Conservation (phyloP, 208 protist species). For the Phytomonas sp. region DNA sequence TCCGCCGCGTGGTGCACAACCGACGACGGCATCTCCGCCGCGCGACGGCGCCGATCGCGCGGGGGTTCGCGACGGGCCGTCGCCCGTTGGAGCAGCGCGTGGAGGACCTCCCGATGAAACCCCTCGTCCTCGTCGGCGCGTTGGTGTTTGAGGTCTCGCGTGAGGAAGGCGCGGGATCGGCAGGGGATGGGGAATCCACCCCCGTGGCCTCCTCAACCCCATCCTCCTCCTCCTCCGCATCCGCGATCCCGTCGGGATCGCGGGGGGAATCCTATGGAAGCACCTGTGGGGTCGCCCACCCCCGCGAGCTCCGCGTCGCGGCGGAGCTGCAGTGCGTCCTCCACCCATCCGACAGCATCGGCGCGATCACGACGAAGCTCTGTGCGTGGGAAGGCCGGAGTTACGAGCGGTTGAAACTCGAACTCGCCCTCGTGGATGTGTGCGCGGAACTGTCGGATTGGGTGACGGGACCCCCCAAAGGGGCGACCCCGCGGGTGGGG, state of each 20-base stretch:
- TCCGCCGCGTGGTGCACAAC: slow-evolving; percentile 66
- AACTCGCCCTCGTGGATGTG: slow-evolving; percentile 69
- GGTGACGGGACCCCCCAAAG: slow-evolving; percentile 44
- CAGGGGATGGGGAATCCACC: background rate
- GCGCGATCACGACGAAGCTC: slow-evolving; percentile 58
- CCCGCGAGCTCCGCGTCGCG: slow-evolving; percentile 42
- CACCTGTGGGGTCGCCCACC: slow-evolving; percentile 48
- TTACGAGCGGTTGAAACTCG: slow-evolving; percentile 66
- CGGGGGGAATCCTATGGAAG: no score
- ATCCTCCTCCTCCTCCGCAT: no score
- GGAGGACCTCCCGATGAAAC: slow-evolving; percentile 86
- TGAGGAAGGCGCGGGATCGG: background rate
- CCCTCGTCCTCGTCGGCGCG: slow-evolving; percentile 72
- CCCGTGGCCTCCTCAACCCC: slow-evolving; percentile 17
- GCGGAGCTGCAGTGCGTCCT: slow-evolving; percentile 65
- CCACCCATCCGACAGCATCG: slow-evolving; percentile 63
- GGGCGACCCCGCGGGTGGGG: background rate
- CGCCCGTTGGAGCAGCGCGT: slow-evolving; percentile 54
- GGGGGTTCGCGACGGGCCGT: slow-evolving; percentile 52
- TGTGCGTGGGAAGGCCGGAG: slow-evolving; percentile 69
- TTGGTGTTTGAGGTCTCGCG: slow-evolving; percentile 49
- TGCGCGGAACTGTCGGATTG: slow-evolving; percentile 41
- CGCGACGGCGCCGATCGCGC: slow-evolving; percentile 21
- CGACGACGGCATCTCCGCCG: slow-evolving; percentile 42
- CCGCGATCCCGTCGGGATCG: no score